phyloP scores from a whole-genome alignment of 768 basidiomycete species.

The Boletellus sp. region DNA sequence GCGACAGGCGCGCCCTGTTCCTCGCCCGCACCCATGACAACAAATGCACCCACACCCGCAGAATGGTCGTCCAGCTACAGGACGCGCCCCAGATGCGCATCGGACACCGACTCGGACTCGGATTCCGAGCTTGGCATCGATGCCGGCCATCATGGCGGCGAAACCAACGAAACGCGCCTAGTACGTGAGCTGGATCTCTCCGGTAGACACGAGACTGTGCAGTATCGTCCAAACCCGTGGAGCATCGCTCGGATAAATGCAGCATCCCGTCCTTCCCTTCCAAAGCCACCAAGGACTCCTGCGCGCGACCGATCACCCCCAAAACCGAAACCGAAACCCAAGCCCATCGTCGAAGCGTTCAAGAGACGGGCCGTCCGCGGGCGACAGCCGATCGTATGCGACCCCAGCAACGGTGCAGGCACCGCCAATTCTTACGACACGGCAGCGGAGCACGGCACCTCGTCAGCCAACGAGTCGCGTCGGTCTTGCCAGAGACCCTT shows the following conservation, averaged over 20 bases:
- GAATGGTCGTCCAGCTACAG: conserved; percentile 30
- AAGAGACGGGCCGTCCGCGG: conserved; percentile 36
- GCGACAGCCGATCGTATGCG: background rate
- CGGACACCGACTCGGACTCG: conserved; percentile 20
- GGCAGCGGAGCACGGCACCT: background rate
- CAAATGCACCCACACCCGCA: no score
- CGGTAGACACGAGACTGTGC: conserved; percentile 53
- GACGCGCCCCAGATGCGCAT: background rate
- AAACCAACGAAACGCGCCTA: conserved; percentile 26
- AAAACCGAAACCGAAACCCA: conserved; percentile 21
- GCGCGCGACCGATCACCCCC: conserved; percentile 1
- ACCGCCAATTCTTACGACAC: background rate
- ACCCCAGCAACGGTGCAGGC: background rate
- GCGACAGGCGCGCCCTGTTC: no score
- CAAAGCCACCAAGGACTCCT: background rate
- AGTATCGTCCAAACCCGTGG: conserved; percentile 76
- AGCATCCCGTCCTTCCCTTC: conserved; percentile 39
- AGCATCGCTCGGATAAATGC: conserved; percentile 80
- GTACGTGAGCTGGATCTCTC: conserved; percentile 59
- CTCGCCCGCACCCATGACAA: no score
- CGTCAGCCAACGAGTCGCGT: background rate
- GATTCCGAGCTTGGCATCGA: conserved; percentile 14
- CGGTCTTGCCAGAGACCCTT: background rate
- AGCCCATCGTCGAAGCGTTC: conserved; percentile 45
- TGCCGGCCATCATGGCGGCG: background rate